Evolutionary conservation across 129 eudicot genomes (phyloP).

Genomic region (Artemisia tridentata): DNA sequence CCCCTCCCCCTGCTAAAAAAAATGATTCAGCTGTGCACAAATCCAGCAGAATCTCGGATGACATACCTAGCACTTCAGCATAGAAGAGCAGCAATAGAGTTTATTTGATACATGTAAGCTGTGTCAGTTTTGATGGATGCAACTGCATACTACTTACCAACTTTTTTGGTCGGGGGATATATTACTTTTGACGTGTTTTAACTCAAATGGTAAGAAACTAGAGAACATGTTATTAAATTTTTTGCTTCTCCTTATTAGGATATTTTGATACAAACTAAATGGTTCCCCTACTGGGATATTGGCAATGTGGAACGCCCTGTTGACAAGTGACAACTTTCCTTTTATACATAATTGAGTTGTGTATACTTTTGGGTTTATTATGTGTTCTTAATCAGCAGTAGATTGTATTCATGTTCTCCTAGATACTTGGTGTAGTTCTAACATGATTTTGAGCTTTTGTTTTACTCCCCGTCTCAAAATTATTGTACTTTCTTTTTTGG

Average conservation of each 20-base stretch:
- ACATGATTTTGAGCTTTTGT: too few relatives aligned
- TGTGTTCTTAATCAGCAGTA: too few relatives aligned
- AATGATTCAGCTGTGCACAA: slow-evolving; percentile 26
- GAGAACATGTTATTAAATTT: not conserved
- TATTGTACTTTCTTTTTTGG: too few relatives aligned
- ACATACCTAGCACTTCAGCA: slow-evolving; percentile 64
- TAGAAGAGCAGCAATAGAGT: slow-evolving; percentile 26
- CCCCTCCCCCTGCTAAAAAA: slow-evolving; percentile 34
- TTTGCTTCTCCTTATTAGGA: slow-evolving; percentile 2
- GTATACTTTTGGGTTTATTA: too few relatives aligned
- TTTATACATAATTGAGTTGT: slow-evolving; percentile 8
- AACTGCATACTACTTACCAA: not conserved
- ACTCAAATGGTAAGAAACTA: slow-evolving; percentile 10
- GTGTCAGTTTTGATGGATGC: slow-evolving; percentile 16
- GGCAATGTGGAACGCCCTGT: not conserved
- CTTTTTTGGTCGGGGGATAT: slow-evolving; percentile 9
- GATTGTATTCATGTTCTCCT: not conserved
- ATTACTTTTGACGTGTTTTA: slow-evolving; percentile 14
- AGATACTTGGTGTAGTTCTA: not conserved
- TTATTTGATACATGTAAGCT: slow-evolving; percentile 27
- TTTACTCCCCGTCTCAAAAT: too few relatives aligned
- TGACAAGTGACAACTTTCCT: not conserved
- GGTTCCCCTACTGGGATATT: not conserved
- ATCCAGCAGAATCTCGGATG: slow-evolving; percentile 32
- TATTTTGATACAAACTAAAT: not conserved